These are phyloP conservation scores for Colletotrichum incanum DNA, from an alignment of 2,329 filamentous ascomycete species.

Conservation along the genomic window DNA sequence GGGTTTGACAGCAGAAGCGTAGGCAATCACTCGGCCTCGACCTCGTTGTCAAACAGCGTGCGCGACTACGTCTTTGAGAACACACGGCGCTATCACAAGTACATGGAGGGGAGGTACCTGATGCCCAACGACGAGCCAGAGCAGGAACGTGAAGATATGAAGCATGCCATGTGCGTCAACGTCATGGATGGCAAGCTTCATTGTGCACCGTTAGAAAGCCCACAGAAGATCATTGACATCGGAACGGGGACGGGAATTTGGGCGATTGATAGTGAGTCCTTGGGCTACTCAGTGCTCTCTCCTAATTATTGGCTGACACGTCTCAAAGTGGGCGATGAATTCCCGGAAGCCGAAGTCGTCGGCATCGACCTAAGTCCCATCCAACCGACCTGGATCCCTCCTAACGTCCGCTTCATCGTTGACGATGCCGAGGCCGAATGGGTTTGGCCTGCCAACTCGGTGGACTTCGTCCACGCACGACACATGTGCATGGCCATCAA, in stretches of 20 bases:
- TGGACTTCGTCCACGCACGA: constrained; percentile 51
- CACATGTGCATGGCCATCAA: constrained; percentile 59
- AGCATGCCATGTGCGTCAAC: constrained; percentile 49
- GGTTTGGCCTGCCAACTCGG: constrained; percentile 45
- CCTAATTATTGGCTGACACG: background rate
- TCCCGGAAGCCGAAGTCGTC: constrained; percentile 55
- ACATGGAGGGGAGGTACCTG: constrained; percentile 58
- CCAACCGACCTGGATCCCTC: constrained; percentile 57
- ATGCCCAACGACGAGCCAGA: constrained; percentile 56
- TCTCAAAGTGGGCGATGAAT: constrained; percentile 53
- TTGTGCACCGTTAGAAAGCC: constrained; percentile 53
- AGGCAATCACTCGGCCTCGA: constrained; percentile 26
- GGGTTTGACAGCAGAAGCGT: constrained; percentile 25
- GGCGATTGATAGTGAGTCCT: constrained; percentile 57
- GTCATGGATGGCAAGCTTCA: constrained; percentile 55
- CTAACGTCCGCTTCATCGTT: constrained; percentile 57
- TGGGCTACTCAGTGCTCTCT: background rate
- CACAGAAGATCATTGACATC: constrained; percentile 60
- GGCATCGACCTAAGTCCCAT: constrained; percentile 59
- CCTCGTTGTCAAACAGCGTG: constrained; percentile 35
- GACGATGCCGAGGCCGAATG: constrained; percentile 54
- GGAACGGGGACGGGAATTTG: constrained; percentile 62
- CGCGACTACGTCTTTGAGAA: constrained; percentile 54
- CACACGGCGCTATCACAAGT: constrained; percentile 57
- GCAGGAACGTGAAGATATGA: constrained; percentile 41